Evolutionary conservation across 2,329 filamentous ascomycete genomes (phyloP).

Genomic region (Shiraia sp.): DNA sequence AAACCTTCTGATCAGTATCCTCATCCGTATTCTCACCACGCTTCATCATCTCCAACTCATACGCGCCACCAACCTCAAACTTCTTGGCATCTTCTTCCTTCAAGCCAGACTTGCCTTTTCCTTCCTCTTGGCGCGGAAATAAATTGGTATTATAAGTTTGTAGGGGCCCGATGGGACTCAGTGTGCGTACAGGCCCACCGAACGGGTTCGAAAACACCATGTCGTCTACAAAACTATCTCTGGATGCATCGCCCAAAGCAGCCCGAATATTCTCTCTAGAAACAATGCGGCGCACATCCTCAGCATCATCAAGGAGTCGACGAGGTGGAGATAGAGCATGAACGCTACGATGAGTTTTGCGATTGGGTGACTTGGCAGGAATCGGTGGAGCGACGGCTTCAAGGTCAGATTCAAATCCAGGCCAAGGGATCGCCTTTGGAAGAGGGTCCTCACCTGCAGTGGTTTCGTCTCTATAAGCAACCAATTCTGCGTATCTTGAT

Average conservation of each 20-base stretch:
- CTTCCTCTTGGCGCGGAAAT: slow-evolving; percentile 29
- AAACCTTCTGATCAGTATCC: background rate
- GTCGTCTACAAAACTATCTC: slow-evolving; percentile 23
- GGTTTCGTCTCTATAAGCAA: too few species aligned
- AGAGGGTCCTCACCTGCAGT: background rate
- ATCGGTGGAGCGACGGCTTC: slow-evolving; percentile 17
- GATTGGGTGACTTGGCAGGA: slow-evolving; percentile 24
- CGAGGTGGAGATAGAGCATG: slow-evolving; percentile 1
- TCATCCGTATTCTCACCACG: background rate
- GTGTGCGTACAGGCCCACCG: background rate
- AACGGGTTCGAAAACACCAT: slow-evolving; percentile 7
- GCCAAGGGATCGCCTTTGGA: slow-evolving; percentile 9
- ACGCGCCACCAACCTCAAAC: background rate
- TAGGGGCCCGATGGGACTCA: slow-evolving; percentile 6
- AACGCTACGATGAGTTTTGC: slow-evolving; percentile 1
- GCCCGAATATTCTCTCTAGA: slow-evolving; percentile 41
- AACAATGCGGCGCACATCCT: slow-evolving; percentile 27
- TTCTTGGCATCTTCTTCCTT: background rate
- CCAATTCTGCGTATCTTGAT: too few species aligned
- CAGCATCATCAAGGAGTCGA: slow-evolving; percentile 4
- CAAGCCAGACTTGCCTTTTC: slow-evolving; percentile 18
- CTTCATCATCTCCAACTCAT: slow-evolving; percentile 9
- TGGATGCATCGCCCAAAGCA: slow-evolving; percentile 21
- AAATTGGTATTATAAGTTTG: slow-evolving; percentile 34
- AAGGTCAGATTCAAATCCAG: slow-evolving; percentile 11